These are phyloP conservation scores for Elsinoe fawcettii DNA, from an alignment of 2,329 filamentous ascomycete genomes.

Conservation along the genomic window DNA sequence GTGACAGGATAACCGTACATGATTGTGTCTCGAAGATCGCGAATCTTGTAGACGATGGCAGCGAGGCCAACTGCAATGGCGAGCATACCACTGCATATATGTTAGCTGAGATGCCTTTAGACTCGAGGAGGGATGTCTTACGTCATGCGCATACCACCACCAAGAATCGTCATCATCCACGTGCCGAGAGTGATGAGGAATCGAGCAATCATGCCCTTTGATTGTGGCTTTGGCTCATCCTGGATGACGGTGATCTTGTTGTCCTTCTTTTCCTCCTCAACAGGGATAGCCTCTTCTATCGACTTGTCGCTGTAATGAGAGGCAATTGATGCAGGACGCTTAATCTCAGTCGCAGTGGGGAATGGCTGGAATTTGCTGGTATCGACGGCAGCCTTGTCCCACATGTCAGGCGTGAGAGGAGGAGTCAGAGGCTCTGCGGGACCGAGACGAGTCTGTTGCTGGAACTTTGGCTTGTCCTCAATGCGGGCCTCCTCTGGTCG, in stretches of 20 bases:
- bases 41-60: slow-evolving; percentile 14
- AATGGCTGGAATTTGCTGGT: slow-evolving; percentile 14
- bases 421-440: slow-evolving; percentile 10
- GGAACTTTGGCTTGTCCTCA: slow-evolving; percentile 1
- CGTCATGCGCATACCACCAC: slow-evolving; percentile 11
- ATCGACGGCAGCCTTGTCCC: slow-evolving; percentile 12
- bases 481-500: slow-evolving; percentile 5
- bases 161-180: slow-evolving; percentile 11
- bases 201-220: slow-evolving; percentile 5
- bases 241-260: background rate
- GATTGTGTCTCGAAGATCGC: slow-evolving; percentile 11
- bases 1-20: slow-evolving; percentile 4
- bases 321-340: slow-evolving; percentile 12
- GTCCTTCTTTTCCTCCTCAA: slow-evolving; percentile 12
- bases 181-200: slow-evolving; percentile 16
- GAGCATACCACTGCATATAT: background rate
- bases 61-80: slow-evolving; percentile 12
- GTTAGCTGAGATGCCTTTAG: background rate
- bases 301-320: slow-evolving; percentile 14
- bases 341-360: slow-evolving; percentile 1
- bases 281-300: slow-evolving; percentile 13
- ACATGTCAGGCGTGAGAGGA: slow-evolving; percentile 13
- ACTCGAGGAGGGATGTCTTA: background rate
- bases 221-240: background rate
- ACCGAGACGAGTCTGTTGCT: slow-evolving; percentile 5